These are phyloP conservation scores for Candida alai DNA, from an alignment of 805 yeast genomes.

Conservation along the genomic window DNA sequence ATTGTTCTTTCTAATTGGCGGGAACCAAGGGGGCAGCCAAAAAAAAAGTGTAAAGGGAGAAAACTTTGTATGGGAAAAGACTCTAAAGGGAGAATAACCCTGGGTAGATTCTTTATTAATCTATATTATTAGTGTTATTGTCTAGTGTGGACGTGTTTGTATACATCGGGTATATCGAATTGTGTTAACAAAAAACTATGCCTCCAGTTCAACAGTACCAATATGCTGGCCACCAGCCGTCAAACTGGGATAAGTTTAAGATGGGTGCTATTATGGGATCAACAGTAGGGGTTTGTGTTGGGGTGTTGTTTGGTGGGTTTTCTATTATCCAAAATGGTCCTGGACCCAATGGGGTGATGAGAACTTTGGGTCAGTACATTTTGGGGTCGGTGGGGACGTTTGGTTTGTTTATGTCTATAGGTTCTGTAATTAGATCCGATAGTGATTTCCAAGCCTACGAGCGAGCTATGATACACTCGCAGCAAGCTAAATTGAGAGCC, in stretches of 20 bases:
- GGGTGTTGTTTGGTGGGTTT: slow-evolving; percentile 90
- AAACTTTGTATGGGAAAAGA: no score
- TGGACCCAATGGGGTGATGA: slow-evolving; percentile 96
- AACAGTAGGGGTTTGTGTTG: slow-evolving; percentile 90
- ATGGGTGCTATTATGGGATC: slow-evolving; percentile 98
- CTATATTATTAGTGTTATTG: no score
- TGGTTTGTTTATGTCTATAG: slow-evolving; percentile 94
- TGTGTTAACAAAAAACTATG: slow-evolving; percentile 27
- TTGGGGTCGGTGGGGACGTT: slow-evolving; percentile 96
- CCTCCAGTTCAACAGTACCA: slow-evolving; percentile 72
- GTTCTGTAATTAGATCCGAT: slow-evolving; percentile 86
- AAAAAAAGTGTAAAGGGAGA: slow-evolving; percentile 2
- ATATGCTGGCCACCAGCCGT: slow-evolving; percentile 58
- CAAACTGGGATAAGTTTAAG: slow-evolving; percentile 93
- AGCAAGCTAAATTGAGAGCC: slow-evolving; percentile 26
- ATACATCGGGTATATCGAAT: no score
- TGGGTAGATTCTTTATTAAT: no score
- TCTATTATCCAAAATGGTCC: slow-evolving; percentile 91
- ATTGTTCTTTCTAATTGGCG: slow-evolving; percentile 1
- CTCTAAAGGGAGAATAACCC: no score
- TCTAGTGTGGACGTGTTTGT: no score
- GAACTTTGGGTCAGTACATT: slow-evolving; percentile 94
- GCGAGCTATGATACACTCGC: slow-evolving; percentile 27
- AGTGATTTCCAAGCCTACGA: slow-evolving; percentile 30
- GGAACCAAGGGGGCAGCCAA: neutral